These are phyloP conservation scores for Cardamine occulta DNA, from an alignment of 345 rosid species.

Conservation along the genomic window DNA sequence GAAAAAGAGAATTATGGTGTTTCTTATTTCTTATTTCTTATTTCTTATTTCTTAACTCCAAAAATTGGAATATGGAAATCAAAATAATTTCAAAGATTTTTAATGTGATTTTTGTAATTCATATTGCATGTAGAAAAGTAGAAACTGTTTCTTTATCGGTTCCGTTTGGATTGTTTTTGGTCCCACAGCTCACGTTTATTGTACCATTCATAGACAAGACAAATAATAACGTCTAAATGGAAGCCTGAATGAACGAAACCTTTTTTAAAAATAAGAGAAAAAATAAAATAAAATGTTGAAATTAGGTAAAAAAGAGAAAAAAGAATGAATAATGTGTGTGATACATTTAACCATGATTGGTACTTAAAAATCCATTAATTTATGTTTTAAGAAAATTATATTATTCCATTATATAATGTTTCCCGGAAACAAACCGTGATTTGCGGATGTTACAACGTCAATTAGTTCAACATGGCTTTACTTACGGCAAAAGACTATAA, in stretches of 20 bases:
- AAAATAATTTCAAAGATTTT: neutral
- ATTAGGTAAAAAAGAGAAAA: neutral
- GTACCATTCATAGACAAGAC: constrained; percentile 19
- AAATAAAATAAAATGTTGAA: neutral
- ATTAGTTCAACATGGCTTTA: constrained; percentile 43
- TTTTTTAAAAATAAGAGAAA: constrained; percentile 4
- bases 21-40: neutral
- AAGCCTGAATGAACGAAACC: constrained; percentile 12
- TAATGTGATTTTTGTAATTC: neutral
- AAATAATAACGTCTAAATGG: constrained; percentile 1
- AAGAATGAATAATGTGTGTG: constrained; percentile 28
- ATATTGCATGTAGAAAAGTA: neutral
- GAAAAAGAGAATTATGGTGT: neutral
- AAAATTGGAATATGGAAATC: neutral
- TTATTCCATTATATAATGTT: constrained; percentile 37
- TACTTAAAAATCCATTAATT: constrained; percentile 28
- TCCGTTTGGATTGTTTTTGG: neutral
- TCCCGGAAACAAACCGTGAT: constrained; percentile 44
- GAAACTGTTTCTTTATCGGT: neutral
- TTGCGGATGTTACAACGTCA: constrained; percentile 45
- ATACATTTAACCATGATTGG: constrained; percentile 43
- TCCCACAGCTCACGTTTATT: constrained; percentile 21
- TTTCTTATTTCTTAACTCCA: neutral
- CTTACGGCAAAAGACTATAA: constrained; percentile 31
- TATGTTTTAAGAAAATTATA: constrained; percentile 30